Evolutionary conservation across 306 rosid species (phyloP).

Genomic region (Oxytropis ochrocephala): DNA sequence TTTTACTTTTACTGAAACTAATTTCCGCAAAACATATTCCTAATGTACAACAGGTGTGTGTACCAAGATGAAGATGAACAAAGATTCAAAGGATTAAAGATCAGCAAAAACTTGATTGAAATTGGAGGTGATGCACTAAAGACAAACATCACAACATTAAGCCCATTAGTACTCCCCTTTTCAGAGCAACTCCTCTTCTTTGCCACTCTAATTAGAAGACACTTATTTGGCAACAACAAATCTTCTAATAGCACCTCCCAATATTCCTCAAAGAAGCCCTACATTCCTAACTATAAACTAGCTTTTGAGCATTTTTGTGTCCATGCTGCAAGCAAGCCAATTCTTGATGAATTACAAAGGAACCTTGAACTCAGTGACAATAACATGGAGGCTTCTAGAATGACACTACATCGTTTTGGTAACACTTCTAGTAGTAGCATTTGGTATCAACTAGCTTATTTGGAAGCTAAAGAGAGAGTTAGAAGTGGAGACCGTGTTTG

Average conservation of each 20-base stretch:
- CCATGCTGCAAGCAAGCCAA: conserved; percentile 68
- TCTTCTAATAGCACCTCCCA: neutral
- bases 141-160: conserved; percentile 81
- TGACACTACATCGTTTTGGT: conserved; percentile 81
- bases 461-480: conserved; percentile 73
- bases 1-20: neutral
- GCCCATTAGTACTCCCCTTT: conserved; percentile 76
- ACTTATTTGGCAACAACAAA: conserved; percentile 42
- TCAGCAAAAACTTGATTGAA: conserved; percentile 74
- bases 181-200: conserved; percentile 84
- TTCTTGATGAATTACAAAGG: conserved; percentile 68
- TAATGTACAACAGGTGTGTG: conserved; percentile 42
- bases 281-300: conserved; percentile 79
- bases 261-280: conserved; percentile 45
- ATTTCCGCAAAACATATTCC: no score
- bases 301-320: conserved; percentile 89
- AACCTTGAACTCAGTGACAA: conserved; percentile 66
- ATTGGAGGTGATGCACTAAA: conserved; percentile 90
- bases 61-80: conserved; percentile 89
- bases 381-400: conserved; percentile 72
- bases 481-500: conserved; percentile 72
- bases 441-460: conserved; percentile 83
- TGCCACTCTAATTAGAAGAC: conserved; percentile 59
- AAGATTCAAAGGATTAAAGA: conserved; percentile 64
- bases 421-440: conserved; percentile 90